Conservation (phyloP, 2,329 filamentous ascomycete genomes). For the Pseudophaeomoniella oleicola region DNA sequence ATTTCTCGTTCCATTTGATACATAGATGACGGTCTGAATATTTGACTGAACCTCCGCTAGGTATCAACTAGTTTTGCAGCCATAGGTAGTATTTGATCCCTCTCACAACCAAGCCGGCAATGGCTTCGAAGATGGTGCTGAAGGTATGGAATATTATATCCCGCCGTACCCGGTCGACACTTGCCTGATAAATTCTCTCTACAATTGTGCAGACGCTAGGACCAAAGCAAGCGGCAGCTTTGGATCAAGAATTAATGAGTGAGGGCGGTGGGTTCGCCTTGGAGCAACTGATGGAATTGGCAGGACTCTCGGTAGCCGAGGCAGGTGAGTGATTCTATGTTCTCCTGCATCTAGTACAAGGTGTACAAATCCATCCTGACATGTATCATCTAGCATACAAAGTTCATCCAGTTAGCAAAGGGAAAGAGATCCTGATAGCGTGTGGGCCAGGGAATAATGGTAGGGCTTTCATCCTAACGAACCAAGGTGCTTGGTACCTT, state of each 20-base stretch:
- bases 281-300: constrained; percentile 94
- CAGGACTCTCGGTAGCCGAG: constrained; percentile 84
- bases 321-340: too few species aligned
- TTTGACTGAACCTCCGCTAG: not conserved
- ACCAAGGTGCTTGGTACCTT: not conserved
- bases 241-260: constrained; percentile 91
- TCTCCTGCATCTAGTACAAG: too few species aligned
- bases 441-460: constrained; percentile 68
- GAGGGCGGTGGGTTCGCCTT: constrained; percentile 75
- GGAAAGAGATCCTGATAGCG: constrained; percentile 66
- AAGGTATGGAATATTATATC: constrained; percentile 15
- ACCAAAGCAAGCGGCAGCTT: constrained; percentile 71
- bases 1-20: not conserved
- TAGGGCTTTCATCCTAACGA: constrained; percentile 11
- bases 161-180: not conserved
- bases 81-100: too few species aligned
- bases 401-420: constrained; percentile 60
- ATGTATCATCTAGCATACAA: constrained; percentile 51
- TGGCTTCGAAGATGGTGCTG: constrained; percentile 22
- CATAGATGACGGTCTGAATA: not conserved
- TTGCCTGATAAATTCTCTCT: not conserved
- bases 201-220: constrained; percentile 70
- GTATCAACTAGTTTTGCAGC: too few species aligned
- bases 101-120: too few species aligned
- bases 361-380: too few species aligned